Evolutionary conservation across 2,329 filamentous ascomycete species (phyloP), one percentile per base, ranked within the genome.

Genomic region (Verticillium klebahnii): DNA sequence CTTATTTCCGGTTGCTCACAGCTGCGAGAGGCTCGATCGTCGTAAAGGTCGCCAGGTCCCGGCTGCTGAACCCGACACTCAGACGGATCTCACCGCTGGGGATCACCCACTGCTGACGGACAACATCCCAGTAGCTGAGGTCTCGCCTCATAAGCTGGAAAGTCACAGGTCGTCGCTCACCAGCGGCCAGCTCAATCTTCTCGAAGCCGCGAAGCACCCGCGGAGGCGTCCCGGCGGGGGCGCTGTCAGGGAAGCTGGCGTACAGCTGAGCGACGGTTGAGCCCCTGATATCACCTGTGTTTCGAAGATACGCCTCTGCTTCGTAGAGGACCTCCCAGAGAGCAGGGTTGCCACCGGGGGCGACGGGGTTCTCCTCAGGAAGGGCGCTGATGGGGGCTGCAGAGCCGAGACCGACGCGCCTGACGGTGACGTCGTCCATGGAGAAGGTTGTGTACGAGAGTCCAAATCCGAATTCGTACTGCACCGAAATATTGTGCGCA

Each of bases 361-460:
- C 78, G 75, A 76, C 66, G 1, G 54, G 79, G 74, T 45, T 29
- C 36, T 37, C 19, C 11, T 66, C 17, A 77, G 70, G 11, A 76
- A 74, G 8, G 75, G 63, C 29, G 5, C 29, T 5, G 29, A 29
- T 29, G 29, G 29, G 29, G 5, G 60, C 67, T 50, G 63, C 37
- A 72, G 65, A 55, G 72, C 70, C 60, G 86, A 69, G 76, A 74
- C 29, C 29, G 29, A 6, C 29, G 29, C 29, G 29, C 5, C 29
- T 29, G 5, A 29, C 81, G 66, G 1, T 73, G 68, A 80, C 80
- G 25, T 7, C 8, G 19, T 19, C 25, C 9, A 36, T 36, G 11
- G 76, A 72, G 71, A 85, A 85, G 1, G 75, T 79, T 3, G 83
- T 84, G 69, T 85, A 85, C 55, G 80, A 82, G 12, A 85, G 75